A percentile compares a stretch with the other conserved stretches of the same genome.
Conservation (phyloP, 2,329 filamentous ascomycete species). For the Lachnellula hyalina region DNA sequence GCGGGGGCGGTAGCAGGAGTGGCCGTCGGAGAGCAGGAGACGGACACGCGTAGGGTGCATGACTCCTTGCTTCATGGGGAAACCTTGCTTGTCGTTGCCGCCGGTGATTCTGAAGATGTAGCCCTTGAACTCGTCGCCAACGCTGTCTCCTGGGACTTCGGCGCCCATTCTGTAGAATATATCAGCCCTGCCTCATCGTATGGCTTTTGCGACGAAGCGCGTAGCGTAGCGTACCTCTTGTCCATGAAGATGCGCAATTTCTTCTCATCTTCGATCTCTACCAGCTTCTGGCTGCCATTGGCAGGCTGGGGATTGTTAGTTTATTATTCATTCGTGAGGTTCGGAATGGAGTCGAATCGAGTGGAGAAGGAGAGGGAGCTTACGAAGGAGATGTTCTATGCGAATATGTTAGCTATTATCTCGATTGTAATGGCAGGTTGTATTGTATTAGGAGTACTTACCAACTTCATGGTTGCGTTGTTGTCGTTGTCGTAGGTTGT, state of each 20-base stretch:
- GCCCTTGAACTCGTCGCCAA: slow-evolving; percentile 99
- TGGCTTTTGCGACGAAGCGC: slow-evolving; percentile 43
- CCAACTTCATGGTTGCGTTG: slow-evolving; percentile 31
- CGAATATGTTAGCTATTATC: slow-evolving; percentile 18
- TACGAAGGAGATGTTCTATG: slow-evolving; percentile 32
- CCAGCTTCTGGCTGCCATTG: slow-evolving; percentile 99
- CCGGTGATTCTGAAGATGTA: slow-evolving; percentile 99
- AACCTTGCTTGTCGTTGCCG: slow-evolving; percentile 99
- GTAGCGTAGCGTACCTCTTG: slow-evolving; percentile 58
- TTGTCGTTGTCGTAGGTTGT: slow-evolving; percentile 4
- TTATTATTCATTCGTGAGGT: slow-evolving; percentile 3
- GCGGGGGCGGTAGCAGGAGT: slow-evolving; percentile 99
- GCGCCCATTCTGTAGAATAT: slow-evolving; percentile 63
- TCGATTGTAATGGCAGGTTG: background rate
- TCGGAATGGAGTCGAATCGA: no score
- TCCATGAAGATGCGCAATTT: slow-evolving; percentile 99
- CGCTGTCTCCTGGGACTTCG: slow-evolving; percentile 87
- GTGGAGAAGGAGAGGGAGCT: slow-evolving; percentile 9
- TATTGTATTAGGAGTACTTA: slow-evolving; percentile 17
- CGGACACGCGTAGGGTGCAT: slow-evolving; percentile 98
- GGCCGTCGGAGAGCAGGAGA: slow-evolving; percentile 90
- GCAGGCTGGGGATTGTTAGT: slow-evolving; percentile 54
- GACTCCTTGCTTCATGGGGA: slow-evolving; percentile 99
- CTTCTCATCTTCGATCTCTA: slow-evolving; percentile 99
- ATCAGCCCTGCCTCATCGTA: slow-evolving; percentile 15